phyloP scores from a whole-genome alignment of 352 stramenopile genomes.

The Phytophthora tentaculata region DNA sequence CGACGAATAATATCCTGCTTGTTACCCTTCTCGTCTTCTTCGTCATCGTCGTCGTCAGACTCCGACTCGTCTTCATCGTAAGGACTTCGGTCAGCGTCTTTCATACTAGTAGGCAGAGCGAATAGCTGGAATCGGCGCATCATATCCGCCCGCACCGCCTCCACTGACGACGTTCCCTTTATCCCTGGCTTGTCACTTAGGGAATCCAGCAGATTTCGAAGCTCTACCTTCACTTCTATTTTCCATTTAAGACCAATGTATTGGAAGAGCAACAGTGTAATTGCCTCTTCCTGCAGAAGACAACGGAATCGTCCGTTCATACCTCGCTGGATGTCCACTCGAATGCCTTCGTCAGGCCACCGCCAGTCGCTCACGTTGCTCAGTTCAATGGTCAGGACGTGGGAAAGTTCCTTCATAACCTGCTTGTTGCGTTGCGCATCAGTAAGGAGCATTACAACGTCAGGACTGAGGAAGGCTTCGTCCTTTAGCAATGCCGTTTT shows the following conservation, averaged over 20 bases:
- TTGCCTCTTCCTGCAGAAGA: constrained; percentile 49
- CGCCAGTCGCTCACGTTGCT: constrained; percentile 49
- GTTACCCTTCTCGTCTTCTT: constrained; percentile 23
- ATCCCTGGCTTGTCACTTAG: constrained; percentile 14
- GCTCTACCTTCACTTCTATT: constrained; percentile 28
- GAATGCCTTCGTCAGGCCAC: constrained; percentile 43
- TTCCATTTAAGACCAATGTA: constrained; percentile 49
- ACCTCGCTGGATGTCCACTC: constrained; percentile 45
- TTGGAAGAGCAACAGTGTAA: constrained; percentile 55
- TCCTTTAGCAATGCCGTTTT: constrained; percentile 41
- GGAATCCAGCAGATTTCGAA: constrained; percentile 37
- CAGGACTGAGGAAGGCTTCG: constrained; percentile 37
- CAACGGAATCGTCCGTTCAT: constrained; percentile 58
- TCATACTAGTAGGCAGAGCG: constrained; percentile 31
- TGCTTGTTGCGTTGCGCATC: constrained; percentile 39
- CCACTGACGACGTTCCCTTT: constrained; percentile 13
- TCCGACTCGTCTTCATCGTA: constrained; percentile 31
- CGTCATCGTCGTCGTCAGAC: constrained; percentile 7
- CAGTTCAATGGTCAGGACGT: constrained; percentile 58
- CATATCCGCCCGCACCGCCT: constrained; percentile 23
- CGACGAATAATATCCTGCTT: constrained; percentile 55
- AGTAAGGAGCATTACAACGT: constrained; percentile 43
- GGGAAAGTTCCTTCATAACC: constrained; percentile 47
- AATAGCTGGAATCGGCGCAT: constrained; percentile 33
- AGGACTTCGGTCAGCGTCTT: constrained; percentile 4